Base-by-base conservation (phyloP, 495 filamentous ascomycete genomes). In the Penicillium mononematosum region DNA sequence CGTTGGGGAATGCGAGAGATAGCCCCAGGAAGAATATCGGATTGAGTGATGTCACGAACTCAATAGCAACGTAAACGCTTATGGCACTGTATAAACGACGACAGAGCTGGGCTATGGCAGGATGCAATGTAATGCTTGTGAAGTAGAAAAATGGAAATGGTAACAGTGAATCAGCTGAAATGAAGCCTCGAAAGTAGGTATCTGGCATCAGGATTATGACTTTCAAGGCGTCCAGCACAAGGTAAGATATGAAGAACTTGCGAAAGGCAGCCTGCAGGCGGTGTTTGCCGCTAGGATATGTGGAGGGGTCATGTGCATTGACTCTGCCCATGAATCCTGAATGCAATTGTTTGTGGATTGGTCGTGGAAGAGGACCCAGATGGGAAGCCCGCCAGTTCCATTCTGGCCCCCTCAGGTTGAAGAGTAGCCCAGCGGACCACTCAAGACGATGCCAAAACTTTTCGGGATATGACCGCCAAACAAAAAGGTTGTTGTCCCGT, bases 401-500 rank as follows among this genome's bases (percentile, higher is more conserved):
- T 61, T 89, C 88, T 9, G 85, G 80, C 1, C 89, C 86, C 27
- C 89, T 78, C 63, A 91, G 85, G 58, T 86, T 88, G 57, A 79
- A 78, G 41, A 86, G 71, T 17, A 94, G 69, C 49, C 90, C 88
- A 12, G 82, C 67, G 11, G 81, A 79, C 90, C 91, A 96, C 53
- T 83, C 80, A 16, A 95, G 62, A 2, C 91, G 85, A 56, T 85
- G 79, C 12, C 64, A 55, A 45, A 92, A 78, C 4, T 75, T 69
- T 16, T 72, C 55, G 5, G 91, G 92, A 63, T 87, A 94, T 2
- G 83, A 60, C 63, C 96, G 85, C 90, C 90, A 96, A 76, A 76
- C 63, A 50, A 76, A 62, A 1, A 29, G 46, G 22, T 65, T 44
- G 5, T 16, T 14, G 16, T 48, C 19, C 8, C 32, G 31, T 57